Evolutionary conservation across 2,329 filamentous ascomycete species (phyloP), one percentile per base, ranked within the genome.

Genomic region (Apiospora aurea): DNA sequence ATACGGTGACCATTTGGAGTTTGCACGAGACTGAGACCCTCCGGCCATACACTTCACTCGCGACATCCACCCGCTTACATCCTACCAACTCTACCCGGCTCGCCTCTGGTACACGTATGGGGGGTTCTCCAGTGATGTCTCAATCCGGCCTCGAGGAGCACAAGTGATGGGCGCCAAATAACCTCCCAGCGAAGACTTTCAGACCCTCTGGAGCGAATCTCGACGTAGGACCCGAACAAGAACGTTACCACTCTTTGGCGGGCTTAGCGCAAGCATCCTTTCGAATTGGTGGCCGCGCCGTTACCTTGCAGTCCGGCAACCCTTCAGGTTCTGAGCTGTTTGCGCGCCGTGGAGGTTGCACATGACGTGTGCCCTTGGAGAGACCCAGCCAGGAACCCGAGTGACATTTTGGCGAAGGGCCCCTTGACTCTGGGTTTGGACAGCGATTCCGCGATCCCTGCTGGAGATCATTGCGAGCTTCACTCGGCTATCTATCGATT

Each of bases 401-500:
- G 29, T 13, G 57, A n/a, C 29, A 64, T 13, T 41, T 41, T 64
- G 34, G 26, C n/a, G 29, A 14, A 64, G 21, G 57, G 34, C 21
- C 57, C 57, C 34, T n/a, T 41, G 34, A 8, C 34, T n/a, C 24
- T 34, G 18, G 21, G 11, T 34, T 61, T 38, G 53, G 26, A 21
- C n/a, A 64, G 57, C 34, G 57, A 64, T n/a, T 24, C 24, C n/a
- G n/a, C 4, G 26, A 24, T 43, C 72, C 67, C 69, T 69, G 67
- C 38, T 71, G 72, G 53, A 69, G 53, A 71, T 73, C 72, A 73
- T 57, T 43, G 7, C 49, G 43, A 49, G 66, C 41, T 34, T 69
- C 34, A 41, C 34, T 16, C 51, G 14, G 14, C 34, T 38, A 29
- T 24, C 26, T 38, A 29, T 24, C 26, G 41, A 46, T 34, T 29